phyloP scores from a whole-genome alignment of 345 rosid species.

The Kandelia obovata region DNA sequence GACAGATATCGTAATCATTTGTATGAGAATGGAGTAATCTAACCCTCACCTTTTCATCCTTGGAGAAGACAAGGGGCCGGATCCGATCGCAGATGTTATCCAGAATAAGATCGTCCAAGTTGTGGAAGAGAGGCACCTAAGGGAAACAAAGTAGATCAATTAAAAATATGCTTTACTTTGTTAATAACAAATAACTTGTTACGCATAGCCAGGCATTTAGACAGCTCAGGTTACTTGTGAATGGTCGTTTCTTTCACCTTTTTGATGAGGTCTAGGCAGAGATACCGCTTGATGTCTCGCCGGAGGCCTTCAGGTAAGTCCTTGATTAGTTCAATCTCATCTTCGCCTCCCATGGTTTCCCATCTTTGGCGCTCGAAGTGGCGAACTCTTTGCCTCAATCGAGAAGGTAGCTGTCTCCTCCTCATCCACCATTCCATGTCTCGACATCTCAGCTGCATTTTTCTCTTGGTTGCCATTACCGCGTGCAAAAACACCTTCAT shows the following conservation, averaged over 20 bases:
- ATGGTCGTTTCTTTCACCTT: conserved; percentile 39
- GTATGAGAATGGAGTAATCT: background rate
- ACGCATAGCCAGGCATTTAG: background rate
- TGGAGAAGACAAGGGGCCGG: conserved; percentile 66
- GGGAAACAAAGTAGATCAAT: background rate
- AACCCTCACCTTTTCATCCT: conserved; percentile 69
- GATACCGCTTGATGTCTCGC: conserved; percentile 76
- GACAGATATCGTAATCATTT: too few species aligned
- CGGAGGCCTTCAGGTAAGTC: conserved; percentile 87
- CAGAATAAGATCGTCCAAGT: conserved; percentile 73
- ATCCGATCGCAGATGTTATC: conserved; percentile 93
- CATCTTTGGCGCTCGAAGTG: conserved; percentile 73
- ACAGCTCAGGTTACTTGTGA: background rate
- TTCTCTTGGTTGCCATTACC: conserved; percentile 70
- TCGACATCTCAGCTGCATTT: conserved; percentile 72
- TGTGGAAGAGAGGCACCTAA: conserved; percentile 79
- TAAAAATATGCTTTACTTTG: too few species aligned
- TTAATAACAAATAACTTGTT: background rate
- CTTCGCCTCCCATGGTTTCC: conserved; percentile 69
- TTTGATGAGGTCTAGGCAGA: conserved; percentile 78
- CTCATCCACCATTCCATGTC: conserved; percentile 98
- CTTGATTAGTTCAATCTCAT: conserved; percentile 62
- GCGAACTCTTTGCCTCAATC: conserved; percentile 70
- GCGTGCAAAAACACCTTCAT: conserved; percentile 67
- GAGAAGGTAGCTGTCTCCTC: conserved; percentile 79